phyloP scores from a whole-genome alignment of 139 green algal species.

The Ettlia oleoabundans region DNA sequence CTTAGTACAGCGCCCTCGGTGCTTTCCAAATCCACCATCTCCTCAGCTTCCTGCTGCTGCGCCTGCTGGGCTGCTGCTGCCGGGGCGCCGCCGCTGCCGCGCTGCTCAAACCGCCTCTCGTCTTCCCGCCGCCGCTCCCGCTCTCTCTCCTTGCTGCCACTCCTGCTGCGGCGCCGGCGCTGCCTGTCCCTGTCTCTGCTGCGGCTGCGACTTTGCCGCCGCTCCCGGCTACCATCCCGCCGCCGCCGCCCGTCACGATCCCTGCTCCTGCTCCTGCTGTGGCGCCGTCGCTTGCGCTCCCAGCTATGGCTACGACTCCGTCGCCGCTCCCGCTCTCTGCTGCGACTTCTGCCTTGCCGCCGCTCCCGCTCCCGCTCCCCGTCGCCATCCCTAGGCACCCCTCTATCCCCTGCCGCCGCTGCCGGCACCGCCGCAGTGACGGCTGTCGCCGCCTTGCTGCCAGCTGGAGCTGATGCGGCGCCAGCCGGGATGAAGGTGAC shows the following conservation, averaged over 20 bases:
- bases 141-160: background rate
- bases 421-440: background rate
- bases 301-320: conserved; percentile 11
- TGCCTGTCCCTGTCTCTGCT: background rate
- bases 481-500: conserved; percentile 44
- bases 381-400: background rate
- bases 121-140: background rate
- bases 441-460: background rate
- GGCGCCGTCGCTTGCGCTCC: conserved; percentile 34
- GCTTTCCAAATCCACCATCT: conserved; percentile 47
- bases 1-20: conserved; percentile 44
- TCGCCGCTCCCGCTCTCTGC: background rate
- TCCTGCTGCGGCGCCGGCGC: conserved; percentile 20
- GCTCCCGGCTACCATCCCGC: conserved; percentile 17
- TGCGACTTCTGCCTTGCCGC: background rate
- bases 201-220: conserved; percentile 10
- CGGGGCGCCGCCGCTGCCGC: background rate
- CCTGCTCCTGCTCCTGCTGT: background rate
- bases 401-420: background rate
- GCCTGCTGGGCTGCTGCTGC: conserved; percentile 9
- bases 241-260: conserved; percentile 35
- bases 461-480: conserved; percentile 1
- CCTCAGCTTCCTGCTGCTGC: conserved; percentile 22
- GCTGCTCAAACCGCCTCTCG: background rate
- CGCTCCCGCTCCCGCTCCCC: background rate